These are phyloP conservation scores for Moringa oleifera DNA, from an alignment of 345 rosid genomes.

Conservation along the genomic window DNA sequence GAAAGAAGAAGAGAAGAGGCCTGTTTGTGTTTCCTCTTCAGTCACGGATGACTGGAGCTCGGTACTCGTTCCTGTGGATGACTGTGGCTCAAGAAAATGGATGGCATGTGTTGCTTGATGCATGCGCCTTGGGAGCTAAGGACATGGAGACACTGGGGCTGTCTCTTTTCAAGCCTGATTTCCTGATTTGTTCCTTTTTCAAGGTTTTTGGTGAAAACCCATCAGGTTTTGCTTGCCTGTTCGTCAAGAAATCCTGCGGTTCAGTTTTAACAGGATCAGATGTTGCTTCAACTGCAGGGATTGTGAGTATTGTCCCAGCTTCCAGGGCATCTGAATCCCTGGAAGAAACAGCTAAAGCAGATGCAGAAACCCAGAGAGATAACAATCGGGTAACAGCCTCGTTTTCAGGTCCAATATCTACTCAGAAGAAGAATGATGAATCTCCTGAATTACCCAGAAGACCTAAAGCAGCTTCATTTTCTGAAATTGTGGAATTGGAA, in stretches of 20 bases:
- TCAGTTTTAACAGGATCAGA: conserved; percentile 33
- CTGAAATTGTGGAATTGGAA: conserved; percentile 32
- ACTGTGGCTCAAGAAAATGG: conserved; percentile 60
- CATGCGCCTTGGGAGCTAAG: conserved; percentile 64
- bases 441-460: conserved; percentile 9
- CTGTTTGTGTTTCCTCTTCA: conserved; percentile 81
- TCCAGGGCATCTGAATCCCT: conserved; percentile 6
- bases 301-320: conserved; percentile 31
- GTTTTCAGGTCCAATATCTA: conserved; percentile 14
- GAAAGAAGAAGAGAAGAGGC: conserved; percentile 40
- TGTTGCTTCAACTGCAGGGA: conserved; percentile 24
- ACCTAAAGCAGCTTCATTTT: conserved; percentile 19
- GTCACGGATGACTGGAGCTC: conserved; percentile 62
- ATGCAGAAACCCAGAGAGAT: conserved; percentile 9
- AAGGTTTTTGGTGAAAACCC: conserved; percentile 71
- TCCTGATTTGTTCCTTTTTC: conserved; percentile 68
- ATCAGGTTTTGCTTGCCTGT: conserved; percentile 71
- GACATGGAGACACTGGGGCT: conserved; percentile 92
- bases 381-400: conserved; percentile 2
- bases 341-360: conserved; percentile 4
- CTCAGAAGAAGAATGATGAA: conserved; percentile 8
- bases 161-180: conserved; percentile 72
- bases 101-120: conserved; percentile 85
- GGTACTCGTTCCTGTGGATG: conserved; percentile 85
- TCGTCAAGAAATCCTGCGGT: conserved; percentile 54